phyloP scores from a whole-genome alignment of 306 rosid genomes.

The Prunus fruticosa region DNA sequence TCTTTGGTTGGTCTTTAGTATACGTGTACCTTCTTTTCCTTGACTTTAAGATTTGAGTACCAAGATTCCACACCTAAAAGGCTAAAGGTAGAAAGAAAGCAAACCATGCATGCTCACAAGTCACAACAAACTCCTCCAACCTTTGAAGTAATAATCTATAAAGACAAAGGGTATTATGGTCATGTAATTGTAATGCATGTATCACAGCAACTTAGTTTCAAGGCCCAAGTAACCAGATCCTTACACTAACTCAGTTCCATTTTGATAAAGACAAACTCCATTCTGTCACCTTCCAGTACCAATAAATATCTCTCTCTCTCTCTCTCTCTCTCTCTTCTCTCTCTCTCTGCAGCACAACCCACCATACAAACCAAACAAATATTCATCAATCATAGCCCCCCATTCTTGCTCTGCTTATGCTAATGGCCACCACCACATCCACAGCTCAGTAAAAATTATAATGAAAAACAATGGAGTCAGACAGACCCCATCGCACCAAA shows the following conservation, averaged over 20 bases:
- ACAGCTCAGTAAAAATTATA: not conserved
- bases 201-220: no score
- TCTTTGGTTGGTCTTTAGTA: not conserved
- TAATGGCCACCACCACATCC: not conserved
- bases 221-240: slow-evolving; percentile 4
- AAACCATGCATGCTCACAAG: not conserved
- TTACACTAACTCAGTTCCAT: slow-evolving; percentile 24
- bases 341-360: not conserved
- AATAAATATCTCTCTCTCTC: slow-evolving; percentile 22
- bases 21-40: not conserved
- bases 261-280: slow-evolving; percentile 46
- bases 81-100: not conserved
- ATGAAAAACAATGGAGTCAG: slow-evolving; percentile 40
- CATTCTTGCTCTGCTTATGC: not conserved
- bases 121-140: not conserved
- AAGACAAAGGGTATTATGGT: slow-evolving; percentile 30
- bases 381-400: slow-evolving; percentile 18
- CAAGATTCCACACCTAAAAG: slow-evolving; percentile 16
- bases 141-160: not conserved
- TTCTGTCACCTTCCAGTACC: slow-evolving; percentile 40
- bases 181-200: not conserved
- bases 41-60: not conserved
- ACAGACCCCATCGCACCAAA: slow-evolving; percentile 43
- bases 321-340: not conserved
- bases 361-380: slow-evolving; percentile 29